A percentile compares a stretch with the other conserved stretches of the same genome.
Evolutionary conservation across 495 filamentous ascomycete species (phyloP).

Genomic region (Penicillium subrubescens): DNA sequence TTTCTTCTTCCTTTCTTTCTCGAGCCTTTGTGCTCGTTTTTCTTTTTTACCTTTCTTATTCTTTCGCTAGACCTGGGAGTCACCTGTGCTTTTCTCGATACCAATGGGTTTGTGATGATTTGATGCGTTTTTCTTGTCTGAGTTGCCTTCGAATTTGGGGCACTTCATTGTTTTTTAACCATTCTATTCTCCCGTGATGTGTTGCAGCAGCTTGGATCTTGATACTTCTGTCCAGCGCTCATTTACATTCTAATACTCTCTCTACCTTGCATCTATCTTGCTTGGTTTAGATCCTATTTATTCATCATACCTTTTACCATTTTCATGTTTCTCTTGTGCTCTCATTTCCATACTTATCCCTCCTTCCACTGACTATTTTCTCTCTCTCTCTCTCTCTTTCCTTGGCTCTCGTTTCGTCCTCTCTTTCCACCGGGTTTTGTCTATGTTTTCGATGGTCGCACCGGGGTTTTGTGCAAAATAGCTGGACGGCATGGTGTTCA

Average conservation of each 20-base stretch:
- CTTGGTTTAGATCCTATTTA: slow-evolving; percentile 22
- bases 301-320: slow-evolving; percentile 15
- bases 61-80: slow-evolving; percentile 47
- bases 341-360: slow-evolving; percentile 1
- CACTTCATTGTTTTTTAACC: slow-evolving; percentile 15
- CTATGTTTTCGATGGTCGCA: slow-evolving; percentile 14
- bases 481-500: slow-evolving; percentile 23
- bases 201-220: slow-evolving; percentile 38
- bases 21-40: slow-evolving; percentile 25
- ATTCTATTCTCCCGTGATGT: slow-evolving; percentile 11
- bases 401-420: slow-evolving; percentile 5
- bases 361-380: background rate
- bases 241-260: slow-evolving; percentile 23
- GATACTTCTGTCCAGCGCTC: slow-evolving; percentile 19
- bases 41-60: slow-evolving; percentile 38
- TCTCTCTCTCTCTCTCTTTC: slow-evolving; percentile 7
- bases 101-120: slow-evolving; percentile 38
- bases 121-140: slow-evolving; percentile 25
- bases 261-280: slow-evolving; percentile 21
- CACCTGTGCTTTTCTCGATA: slow-evolving; percentile 35
- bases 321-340: slow-evolving; percentile 12
- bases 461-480: slow-evolving; percentile 17
- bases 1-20: slow-evolving; percentile 22
- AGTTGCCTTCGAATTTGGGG: background rate
- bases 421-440: slow-evolving; percentile 20